These are phyloP conservation scores for Acanthamoeba royreba DNA, from an alignment of 208 protist species.

Conservation along the genomic window DNA sequence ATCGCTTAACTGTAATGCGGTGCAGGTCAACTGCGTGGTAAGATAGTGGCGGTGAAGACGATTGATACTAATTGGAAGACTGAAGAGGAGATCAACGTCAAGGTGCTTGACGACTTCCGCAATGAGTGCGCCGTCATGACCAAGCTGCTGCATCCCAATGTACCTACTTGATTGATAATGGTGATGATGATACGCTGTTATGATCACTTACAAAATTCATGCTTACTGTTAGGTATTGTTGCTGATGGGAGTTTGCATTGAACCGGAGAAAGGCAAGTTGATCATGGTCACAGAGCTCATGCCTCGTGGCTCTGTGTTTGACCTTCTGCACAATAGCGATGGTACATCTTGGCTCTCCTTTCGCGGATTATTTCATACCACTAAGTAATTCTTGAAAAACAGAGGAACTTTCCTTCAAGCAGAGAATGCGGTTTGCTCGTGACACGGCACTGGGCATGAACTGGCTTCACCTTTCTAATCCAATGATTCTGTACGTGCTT, in stretches of 20 bases:
- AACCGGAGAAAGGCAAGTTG: background rate
- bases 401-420: conserved; percentile 31
- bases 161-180: background rate
- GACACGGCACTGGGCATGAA: conserved; percentile 48
- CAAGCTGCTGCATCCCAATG: conserved; percentile 38
- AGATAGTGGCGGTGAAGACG: conserved; percentile 43
- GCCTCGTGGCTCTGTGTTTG: background rate
- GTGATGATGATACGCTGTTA: too few relatives aligned
- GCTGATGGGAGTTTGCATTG: conserved; percentile 43
- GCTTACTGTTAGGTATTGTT: background rate
- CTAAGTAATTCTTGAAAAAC: background rate
- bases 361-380: background rate
- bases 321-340: conserved; percentile 30
- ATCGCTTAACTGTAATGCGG: background rate
- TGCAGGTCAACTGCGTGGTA: conserved; percentile 13
- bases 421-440: conserved; percentile 39
- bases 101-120: conserved; percentile 39
- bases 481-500: conserved; percentile 6
- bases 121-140: conserved; percentile 50
- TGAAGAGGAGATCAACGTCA: background rate
- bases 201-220: too few relatives aligned
- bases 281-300: conserved; percentile 50
- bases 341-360: background rate
- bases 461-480: conserved; percentile 36
- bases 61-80: conserved; percentile 29